Evolutionary conservation across 2,329 filamentous ascomycete species (phyloP), one percentile per base, ranked within the genome.

Genomic region (Colletotrichum acutatum): DNA sequence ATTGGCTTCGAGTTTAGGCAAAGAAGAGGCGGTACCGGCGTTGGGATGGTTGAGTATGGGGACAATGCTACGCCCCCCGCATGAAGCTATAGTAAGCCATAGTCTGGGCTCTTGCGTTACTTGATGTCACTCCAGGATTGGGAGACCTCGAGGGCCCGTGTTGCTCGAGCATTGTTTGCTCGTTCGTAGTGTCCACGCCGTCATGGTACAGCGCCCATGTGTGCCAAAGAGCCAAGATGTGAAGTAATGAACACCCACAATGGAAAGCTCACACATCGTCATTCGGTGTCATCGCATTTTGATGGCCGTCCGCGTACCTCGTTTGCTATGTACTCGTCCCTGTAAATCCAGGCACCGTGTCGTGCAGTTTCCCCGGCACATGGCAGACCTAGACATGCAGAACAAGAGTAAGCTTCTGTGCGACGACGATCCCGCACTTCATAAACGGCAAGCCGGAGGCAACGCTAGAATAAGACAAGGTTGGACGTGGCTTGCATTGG

Each of bases 1-100:
- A 62, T 61, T 61, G 68, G 64, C n/a, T 28, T 60, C 26, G 64
- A 49, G 2, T 49, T 66, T 66, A 59, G 53, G n/a, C n/a, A 49
- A 65, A 30, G 24, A 65, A 42, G 24, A 46, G 32, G 52, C 19
- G 49, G 24, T 28, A 49, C 11, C 26, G 12, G 34, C 12, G 49
- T n/a, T 64, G 30, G 61, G 22, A 19, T 49, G 42, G 19, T 49
- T 8, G 19, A 49, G 19, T 16, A 14, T 19, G 22, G 26, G 11
- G 5, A 52, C 24, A 49, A 42, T 65, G 52, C 52, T 37, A 56
- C 49, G 22, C 22, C 52, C 60, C 16, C 52, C 22, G 30, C 22
- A 65, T 42, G 52, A 42, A 65, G 62, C 22, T 46, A 37, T 37
- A 42, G 30, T 22, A 42, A 65, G 62, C 22, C 30, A 37, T 37